Evolutionary conservation across 2,329 filamentous ascomycete genomes (phyloP).

Genomic region (Aspergillus aculeatinus): DNA sequence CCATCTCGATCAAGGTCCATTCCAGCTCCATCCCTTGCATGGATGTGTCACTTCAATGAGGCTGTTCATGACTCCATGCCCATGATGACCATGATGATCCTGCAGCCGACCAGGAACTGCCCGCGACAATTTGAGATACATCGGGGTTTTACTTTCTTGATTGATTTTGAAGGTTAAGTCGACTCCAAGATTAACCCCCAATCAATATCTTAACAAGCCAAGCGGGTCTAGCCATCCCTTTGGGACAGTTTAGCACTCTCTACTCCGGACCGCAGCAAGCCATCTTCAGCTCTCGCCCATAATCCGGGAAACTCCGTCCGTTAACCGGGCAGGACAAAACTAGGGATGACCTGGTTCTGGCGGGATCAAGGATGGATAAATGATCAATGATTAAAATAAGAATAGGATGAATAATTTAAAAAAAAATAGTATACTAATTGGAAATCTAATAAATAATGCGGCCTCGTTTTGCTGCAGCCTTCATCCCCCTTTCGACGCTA

Average conservation of each 20-base stretch:
- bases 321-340: neutral
- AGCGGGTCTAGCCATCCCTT: neutral
- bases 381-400: neutral
- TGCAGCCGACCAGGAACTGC: conserved; percentile 14
- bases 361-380: neutral
- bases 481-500: conserved; percentile 2
- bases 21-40: conserved; percentile 22
- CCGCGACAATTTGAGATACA: conserved; percentile 1
- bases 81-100: conserved; percentile 15
- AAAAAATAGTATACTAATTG: no score
- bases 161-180: neutral
- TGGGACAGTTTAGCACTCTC: neutral
- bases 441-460: neutral
- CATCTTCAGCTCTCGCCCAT: neutral
- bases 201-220: neutral
- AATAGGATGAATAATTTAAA: neutral
- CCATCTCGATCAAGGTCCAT: neutral
- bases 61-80: conserved; percentile 14
- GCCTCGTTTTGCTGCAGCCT: conserved; percentile 12
- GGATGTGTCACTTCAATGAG: conserved; percentile 23
- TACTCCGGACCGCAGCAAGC: no score
- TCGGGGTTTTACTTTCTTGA: conserved; percentile 9
- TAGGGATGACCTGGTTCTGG: neutral
- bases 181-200: neutral
- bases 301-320: neutral